Evolutionary conservation across 75 land plant species (phyloP).

Genomic region (Chamaecyparis obtusa): DNA sequence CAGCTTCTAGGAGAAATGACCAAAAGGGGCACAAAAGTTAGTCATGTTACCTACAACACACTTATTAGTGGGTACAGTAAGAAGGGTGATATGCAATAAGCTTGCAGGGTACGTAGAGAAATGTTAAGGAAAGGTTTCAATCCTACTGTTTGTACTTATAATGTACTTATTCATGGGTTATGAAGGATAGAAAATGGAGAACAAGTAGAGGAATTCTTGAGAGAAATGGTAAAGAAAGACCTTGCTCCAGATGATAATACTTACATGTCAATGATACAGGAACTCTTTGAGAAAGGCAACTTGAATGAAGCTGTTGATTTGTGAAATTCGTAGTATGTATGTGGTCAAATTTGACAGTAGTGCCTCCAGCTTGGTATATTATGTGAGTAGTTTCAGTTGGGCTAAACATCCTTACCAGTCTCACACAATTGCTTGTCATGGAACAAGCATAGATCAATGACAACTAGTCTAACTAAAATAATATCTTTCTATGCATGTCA

Average conservation of each 20-base stretch:
- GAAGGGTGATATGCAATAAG: constrained; percentile 65
- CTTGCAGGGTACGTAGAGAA: constrained; percentile 60
- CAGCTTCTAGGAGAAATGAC: constrained; percentile 56
- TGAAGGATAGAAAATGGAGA: constrained; percentile 42
- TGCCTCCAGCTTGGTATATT: not conserved
- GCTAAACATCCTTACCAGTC: not conserved
- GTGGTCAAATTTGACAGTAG: constrained; percentile 1
- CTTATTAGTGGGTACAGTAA: constrained; percentile 76
- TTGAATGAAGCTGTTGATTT: not conserved
- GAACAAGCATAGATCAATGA: not conserved
- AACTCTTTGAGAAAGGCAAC: constrained; percentile 16
- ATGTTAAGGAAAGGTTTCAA: constrained; percentile 61
- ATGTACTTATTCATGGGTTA: constrained; percentile 50
- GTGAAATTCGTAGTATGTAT: not conserved
- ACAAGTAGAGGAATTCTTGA: constrained; percentile 38
- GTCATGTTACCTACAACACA: constrained; percentile 71
- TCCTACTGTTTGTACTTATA: constrained; percentile 58
- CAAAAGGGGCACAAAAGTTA: constrained; percentile 50
- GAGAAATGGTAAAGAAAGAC: constrained; percentile 62
- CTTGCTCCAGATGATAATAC: constrained; percentile 44
- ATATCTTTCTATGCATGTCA: not conserved
- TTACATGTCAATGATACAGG: constrained; percentile 37
- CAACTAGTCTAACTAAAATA: not conserved
- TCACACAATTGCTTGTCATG: not conserved
- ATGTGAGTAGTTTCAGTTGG: not conserved